Evolutionary conservation across 768 basidiomycete genomes (phyloP).

Genomic region (Mycena floridula): DNA sequence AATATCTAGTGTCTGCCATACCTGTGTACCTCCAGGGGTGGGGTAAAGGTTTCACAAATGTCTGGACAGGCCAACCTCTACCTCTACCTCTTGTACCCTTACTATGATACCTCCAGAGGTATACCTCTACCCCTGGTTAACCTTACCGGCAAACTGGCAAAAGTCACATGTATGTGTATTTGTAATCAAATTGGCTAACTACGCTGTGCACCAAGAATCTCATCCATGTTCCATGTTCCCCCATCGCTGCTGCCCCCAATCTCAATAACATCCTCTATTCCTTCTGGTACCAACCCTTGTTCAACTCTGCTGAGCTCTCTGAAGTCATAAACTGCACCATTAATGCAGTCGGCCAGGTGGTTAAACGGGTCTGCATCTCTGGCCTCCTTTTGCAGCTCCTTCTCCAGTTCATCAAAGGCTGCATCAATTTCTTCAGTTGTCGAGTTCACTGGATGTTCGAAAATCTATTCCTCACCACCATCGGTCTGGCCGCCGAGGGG

Average conservation of each 20-base stretch:
- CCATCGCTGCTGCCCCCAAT: neutral
- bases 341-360: neutral
- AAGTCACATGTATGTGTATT: neutral
- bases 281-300: neutral
- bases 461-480: neutral
- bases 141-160: conserved; percentile 6
- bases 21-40: no score
- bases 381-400: neutral
- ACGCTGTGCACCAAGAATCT: neutral
- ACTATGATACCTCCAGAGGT: no score
- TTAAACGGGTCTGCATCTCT: neutral
- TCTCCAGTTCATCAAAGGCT: neutral
- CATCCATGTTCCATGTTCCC: conserved; percentile 4
- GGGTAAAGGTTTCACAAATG: no score
- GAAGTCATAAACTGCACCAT: conserved; percentile 2
- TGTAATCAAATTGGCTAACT: neutral
- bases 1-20: no score
- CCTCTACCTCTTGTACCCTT: no score
- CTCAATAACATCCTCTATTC: neutral
- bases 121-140: no score
- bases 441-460: neutral
- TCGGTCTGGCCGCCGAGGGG: conserved; percentile 2
- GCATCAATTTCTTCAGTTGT: neutral
- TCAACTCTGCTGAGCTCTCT: conserved; percentile 4
- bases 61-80: no score